A percentile compares a stretch with the other conserved stretches of the same genome.
Evolutionary conservation across 768 basidiomycete genomes (phyloP).

Genomic region (Chalciporus sphaerocephalus): DNA sequence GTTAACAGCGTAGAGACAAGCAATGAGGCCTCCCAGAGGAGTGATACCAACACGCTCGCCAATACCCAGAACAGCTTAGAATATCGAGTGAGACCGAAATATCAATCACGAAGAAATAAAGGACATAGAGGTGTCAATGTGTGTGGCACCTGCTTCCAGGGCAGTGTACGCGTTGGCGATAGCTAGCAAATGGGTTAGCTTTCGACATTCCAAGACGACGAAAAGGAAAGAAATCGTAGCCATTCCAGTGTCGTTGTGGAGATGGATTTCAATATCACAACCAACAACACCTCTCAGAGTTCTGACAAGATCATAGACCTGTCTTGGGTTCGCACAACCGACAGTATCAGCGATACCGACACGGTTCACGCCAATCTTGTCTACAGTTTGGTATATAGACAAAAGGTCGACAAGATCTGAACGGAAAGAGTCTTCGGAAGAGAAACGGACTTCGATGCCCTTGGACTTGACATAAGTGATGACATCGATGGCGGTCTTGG

Average conservation of each 20-base stretch:
- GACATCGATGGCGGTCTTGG: slow-evolving; percentile 97
- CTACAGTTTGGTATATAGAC: slow-evolving; percentile 98
- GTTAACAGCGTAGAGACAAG: slow-evolving; percentile 94
- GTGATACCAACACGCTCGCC: slow-evolving; percentile 99
- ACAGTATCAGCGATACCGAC: slow-evolving; percentile 99
- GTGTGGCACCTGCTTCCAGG: slow-evolving; percentile 97
- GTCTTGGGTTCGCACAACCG: slow-evolving; percentile 96
- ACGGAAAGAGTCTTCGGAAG: slow-evolving; percentile 99
- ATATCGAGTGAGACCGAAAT: slow-evolving; percentile 1
- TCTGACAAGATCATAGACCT: slow-evolving; percentile 96
- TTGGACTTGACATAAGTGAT: slow-evolving; percentile 99
- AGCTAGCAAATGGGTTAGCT: slow-evolving; percentile 40
- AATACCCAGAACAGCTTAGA: slow-evolving; percentile 85
- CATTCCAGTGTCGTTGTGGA: slow-evolving; percentile 99
- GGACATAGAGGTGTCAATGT: slow-evolving; percentile 89
- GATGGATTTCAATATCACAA: slow-evolving; percentile 97
- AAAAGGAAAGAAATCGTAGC: slow-evolving; percentile 40
- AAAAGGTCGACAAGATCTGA: slow-evolving; percentile 98
- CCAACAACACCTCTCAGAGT: slow-evolving; percentile 93
- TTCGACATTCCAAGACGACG: slow-evolving; percentile 2
- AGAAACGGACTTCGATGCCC: slow-evolving; percentile 99
- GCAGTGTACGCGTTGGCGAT: slow-evolving; percentile 99
- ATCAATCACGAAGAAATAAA: background rate
- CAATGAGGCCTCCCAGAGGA: slow-evolving; percentile 92
- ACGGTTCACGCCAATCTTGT: slow-evolving; percentile 98